Percentiles rank a stretch among this genome's conserved stretches.
Conservation (phyloP, 805 yeast genomes). For the Nadsonia fulvescens region DNA sequence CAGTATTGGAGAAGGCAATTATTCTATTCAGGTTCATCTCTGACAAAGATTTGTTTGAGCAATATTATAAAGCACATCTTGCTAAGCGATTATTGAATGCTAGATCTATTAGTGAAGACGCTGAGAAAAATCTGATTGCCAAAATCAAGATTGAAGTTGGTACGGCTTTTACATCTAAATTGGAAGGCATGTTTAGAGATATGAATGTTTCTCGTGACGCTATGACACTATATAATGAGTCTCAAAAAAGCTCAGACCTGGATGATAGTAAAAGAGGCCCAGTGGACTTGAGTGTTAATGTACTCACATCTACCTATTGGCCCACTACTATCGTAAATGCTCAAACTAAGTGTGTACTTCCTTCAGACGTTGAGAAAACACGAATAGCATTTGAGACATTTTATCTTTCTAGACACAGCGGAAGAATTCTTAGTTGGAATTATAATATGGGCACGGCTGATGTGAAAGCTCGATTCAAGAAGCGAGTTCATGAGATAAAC, state of each 20-base stretch:
- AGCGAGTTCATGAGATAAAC: slow-evolving; percentile 56
- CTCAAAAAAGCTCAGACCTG: slow-evolving; percentile 2
- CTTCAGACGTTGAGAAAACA: slow-evolving; percentile 26
- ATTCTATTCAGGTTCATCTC: slow-evolving; percentile 46
- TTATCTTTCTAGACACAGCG: slow-evolving; percentile 33
- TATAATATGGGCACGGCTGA: slow-evolving; percentile 74
- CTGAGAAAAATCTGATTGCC: slow-evolving; percentile 51
- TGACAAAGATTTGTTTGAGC: slow-evolving; percentile 78
- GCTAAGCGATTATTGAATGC: slow-evolving; percentile 57
- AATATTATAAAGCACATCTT: slow-evolving; percentile 65
- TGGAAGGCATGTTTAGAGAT: slow-evolving; percentile 79
- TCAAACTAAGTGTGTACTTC: slow-evolving; percentile 15
- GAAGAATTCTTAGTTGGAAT: slow-evolving; percentile 57
- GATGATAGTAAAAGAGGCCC: slow-evolving; percentile 11
- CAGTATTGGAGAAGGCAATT: slow-evolving; percentile 35
- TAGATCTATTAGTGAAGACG: slow-evolving; percentile 30
- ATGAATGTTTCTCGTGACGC: slow-evolving; percentile 39
- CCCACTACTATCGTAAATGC: slow-evolving; percentile 31
- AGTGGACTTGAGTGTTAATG: slow-evolving; percentile 29
- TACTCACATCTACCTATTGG: slow-evolving; percentile 51
- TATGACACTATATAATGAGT: too few species aligned
- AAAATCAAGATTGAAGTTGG: slow-evolving; percentile 65
- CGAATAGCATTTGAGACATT: slow-evolving; percentile 30
- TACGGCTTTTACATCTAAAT: slow-evolving; percentile 53
- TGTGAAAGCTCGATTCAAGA: slow-evolving; percentile 48